Percentiles rank a stretch among this genome's conserved stretches.
These are phyloP conservation scores for Collybiopsis confluens DNA, from an alignment of 768 basidiomycete species.

Conservation along the genomic window DNA sequence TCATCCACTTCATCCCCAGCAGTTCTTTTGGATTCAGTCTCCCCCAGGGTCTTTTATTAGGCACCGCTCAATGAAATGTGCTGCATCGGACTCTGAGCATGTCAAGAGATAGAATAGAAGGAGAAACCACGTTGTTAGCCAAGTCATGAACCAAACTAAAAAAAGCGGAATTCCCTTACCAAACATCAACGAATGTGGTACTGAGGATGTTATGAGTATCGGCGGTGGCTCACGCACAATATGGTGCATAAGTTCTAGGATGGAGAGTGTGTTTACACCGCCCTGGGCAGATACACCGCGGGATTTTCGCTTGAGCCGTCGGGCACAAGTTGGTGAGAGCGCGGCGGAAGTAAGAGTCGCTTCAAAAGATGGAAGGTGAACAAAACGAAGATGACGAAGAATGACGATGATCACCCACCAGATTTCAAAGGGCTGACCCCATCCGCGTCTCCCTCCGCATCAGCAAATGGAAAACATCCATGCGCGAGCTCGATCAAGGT, in stretches of 20 bases:
- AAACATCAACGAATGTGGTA: neutral
- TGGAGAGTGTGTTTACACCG: slow-evolving; percentile 96
- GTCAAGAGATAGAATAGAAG: no score
- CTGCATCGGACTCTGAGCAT: neutral
- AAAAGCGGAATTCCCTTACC: neutral
- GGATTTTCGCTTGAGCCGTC: slow-evolving; percentile 76
- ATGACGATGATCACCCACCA: neutral
- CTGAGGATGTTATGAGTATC: slow-evolving; percentile 11
- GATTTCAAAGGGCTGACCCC: neutral
- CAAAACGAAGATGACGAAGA: neutral
- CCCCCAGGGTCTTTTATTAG: neutral
- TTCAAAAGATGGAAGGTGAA: neutral
- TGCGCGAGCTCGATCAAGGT: slow-evolving; percentile 95
- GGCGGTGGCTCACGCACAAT: slow-evolving; percentile 99
- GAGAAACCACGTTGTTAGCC: no score
- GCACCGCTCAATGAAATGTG: neutral
- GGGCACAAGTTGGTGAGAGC: slow-evolving; percentile 23
- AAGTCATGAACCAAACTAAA: no score
- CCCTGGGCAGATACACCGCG: slow-evolving; percentile 92
- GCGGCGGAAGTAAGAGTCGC: neutral
- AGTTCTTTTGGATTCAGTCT: neutral
- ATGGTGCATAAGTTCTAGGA: slow-evolving; percentile 93
- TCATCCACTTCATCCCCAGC: neutral
- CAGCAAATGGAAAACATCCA: slow-evolving; percentile 98
- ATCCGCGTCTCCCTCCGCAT: slow-evolving; percentile 23